These are phyloP conservation scores for Podospora anserina DNA, from an alignment of 495 filamentous ascomycete species.

Conservation along the genomic window DNA sequence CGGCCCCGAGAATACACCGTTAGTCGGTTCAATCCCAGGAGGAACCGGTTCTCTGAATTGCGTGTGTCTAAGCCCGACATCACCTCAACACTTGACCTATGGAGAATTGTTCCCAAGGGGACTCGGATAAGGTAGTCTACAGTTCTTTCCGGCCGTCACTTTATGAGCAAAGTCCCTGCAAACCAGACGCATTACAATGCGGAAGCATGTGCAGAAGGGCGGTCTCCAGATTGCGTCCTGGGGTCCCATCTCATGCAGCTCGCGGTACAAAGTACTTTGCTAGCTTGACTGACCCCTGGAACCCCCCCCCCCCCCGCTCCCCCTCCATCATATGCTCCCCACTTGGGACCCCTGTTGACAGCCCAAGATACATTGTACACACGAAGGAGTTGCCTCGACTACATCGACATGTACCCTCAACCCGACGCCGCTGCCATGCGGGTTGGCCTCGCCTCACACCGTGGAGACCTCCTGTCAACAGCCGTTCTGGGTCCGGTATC, in stretches of 20 bases:
- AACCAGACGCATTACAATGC: conserved; percentile 10
- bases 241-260: conserved; percentile 9
- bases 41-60: background rate
- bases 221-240: conserved; percentile 10
- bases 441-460: conserved; percentile 17
- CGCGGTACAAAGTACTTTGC: background rate
- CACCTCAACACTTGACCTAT: background rate
- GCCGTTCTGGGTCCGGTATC: conserved; percentile 4
- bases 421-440: conserved; percentile 11
- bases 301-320: background rate
- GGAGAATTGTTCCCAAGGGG: background rate
- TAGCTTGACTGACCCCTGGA: background rate
- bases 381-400: background rate
- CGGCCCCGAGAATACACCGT: conserved; percentile 18
- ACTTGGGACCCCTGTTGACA: background rate
- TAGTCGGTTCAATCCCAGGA: background rate
- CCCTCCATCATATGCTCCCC: background rate
- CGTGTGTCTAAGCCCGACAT: background rate
- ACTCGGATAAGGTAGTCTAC: background rate
- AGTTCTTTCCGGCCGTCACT: conserved; percentile 5
- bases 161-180: conserved; percentile 5
- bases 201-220: conserved; percentile 20
- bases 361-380: background rate
- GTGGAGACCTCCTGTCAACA: conserved; percentile 10
- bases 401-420: conserved; percentile 4